These are phyloP conservation scores for Ananas comosus DNA, from an alignment of 176 grass and related monocot species.

Conservation along the genomic window DNA sequence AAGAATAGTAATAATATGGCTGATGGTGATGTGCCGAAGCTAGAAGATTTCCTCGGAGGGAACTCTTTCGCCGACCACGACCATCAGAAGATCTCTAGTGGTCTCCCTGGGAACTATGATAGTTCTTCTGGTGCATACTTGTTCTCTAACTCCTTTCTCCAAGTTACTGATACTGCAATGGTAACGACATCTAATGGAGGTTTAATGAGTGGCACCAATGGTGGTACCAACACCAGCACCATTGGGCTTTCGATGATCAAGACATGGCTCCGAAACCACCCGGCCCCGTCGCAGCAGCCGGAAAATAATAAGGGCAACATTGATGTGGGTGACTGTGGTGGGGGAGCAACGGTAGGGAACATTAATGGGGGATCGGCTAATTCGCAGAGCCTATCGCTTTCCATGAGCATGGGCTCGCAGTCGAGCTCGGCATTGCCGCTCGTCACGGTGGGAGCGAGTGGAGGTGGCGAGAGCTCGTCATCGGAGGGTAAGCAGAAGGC, in stretches of 20 bases:
- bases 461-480: constrained; percentile 43
- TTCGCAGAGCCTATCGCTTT: constrained; percentile 64
- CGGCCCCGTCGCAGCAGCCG: constrained; percentile 20
- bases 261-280: constrained; percentile 81
- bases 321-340: not conserved
- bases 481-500: constrained; percentile 52
- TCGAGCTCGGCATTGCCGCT: constrained; percentile 7
- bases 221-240: constrained; percentile 40
- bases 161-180: constrained; percentile 45
- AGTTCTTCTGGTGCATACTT: constrained; percentile 26
- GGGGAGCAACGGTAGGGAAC: not conserved
- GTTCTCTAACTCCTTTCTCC: constrained; percentile 44
- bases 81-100: constrained; percentile 16
- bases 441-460: constrained; percentile 15
- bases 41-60: constrained; percentile 91
- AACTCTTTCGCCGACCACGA: constrained; percentile 68
- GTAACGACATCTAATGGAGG: constrained; percentile 12
- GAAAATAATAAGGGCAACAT: not conserved
- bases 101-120: too few relatives aligned
- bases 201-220: constrained; percentile 2
- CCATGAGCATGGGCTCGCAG: constrained; percentile 76
- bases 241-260: constrained; percentile 91
- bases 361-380: not conserved
- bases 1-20: too few relatives aligned
- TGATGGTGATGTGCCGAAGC: constrained; percentile 46